Percentiles rank a stretch among this genome's conserved stretches.
These are phyloP conservation scores for Filobasidium wieringae DNA, from an alignment of 768 basidiomycete species.

Conservation along the genomic window DNA sequence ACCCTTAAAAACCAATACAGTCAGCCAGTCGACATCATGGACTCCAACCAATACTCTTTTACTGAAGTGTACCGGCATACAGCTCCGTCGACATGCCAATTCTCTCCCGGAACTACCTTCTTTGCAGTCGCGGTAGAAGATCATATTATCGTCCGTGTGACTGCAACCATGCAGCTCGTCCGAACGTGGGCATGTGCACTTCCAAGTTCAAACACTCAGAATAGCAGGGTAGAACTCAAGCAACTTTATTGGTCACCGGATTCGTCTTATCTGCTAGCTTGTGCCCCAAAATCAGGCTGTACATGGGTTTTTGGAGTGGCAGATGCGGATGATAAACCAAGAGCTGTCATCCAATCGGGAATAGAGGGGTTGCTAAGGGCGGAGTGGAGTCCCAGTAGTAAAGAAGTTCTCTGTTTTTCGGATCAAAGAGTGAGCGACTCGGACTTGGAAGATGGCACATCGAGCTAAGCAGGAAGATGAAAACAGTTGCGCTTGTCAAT, in stretches of 20 bases:
- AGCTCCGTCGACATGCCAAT: conserved; percentile 36
- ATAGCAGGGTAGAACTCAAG: conserved; percentile 48
- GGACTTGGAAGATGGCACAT: not conserved
- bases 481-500: conserved; percentile 68
- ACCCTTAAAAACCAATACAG: too few relatives aligned
- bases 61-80: conserved; percentile 3
- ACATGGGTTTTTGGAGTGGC: conserved; percentile 68
- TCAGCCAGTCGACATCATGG: not conserved
- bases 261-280: conserved; percentile 73
- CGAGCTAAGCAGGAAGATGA: conserved; percentile 3
- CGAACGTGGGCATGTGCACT: conserved; percentile 57
- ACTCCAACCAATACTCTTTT: not conserved
- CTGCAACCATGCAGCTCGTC: conserved; percentile 70
- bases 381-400: conserved; percentile 81
- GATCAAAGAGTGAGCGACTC: conserved; percentile 73
- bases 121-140: conserved; percentile 68
- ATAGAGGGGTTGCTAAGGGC: conserved; percentile 73
- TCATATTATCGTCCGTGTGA: conserved; percentile 67
- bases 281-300: conserved; percentile 56
- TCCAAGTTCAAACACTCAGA: conserved; percentile 14
- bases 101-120: conserved; percentile 79
- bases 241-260: conserved; percentile 78
- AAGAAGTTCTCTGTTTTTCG: conserved; percentile 74
- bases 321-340: conserved; percentile 48
- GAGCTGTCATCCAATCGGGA: conserved; percentile 44